These are phyloP conservation scores for Russula foetens DNA, from an alignment of 768 basidiomycete species.

Conservation along the genomic window DNA sequence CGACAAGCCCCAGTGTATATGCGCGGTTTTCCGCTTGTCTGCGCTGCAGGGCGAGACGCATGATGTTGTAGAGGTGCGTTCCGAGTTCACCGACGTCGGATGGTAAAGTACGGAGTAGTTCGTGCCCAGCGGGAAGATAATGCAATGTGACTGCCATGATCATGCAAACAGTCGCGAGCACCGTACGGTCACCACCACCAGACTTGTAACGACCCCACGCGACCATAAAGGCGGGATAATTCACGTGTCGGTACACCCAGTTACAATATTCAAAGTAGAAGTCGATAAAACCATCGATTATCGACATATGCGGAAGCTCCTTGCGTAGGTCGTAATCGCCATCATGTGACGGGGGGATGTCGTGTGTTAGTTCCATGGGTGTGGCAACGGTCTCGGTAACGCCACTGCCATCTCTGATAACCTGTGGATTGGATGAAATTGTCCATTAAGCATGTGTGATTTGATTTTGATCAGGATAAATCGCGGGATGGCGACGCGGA, in stretches of 20 bases:
- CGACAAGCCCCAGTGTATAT: conserved; percentile 62
- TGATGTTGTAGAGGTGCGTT: conserved; percentile 59
- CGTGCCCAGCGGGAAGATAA: conserved; percentile 62
- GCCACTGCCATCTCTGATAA: conserved; percentile 26
- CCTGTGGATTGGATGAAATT: conserved; percentile 19
- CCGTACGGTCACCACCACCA: conserved; percentile 58
- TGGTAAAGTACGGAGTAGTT: conserved; percentile 42
- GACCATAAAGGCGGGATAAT: conserved; percentile 48
- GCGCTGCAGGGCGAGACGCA: conserved; percentile 53
- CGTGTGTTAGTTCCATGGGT: conserved; percentile 30
- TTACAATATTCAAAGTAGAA: conserved; percentile 85
- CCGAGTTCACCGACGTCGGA: conserved; percentile 53
- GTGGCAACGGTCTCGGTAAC: neutral
- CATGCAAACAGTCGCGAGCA: conserved; percentile 63
- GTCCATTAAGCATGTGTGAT: neutral
- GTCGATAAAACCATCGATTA: conserved; percentile 63
- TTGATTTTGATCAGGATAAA: neutral
- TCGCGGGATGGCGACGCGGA: conserved; percentile 10
- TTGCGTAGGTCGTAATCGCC: conserved; percentile 70
- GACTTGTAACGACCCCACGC: conserved; percentile 72
- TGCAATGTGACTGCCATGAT: conserved; percentile 67
- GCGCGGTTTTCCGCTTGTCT: conserved; percentile 42
- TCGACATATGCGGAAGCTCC: conserved; percentile 53
- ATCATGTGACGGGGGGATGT: conserved; percentile 36
- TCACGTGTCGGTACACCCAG: conserved; percentile 79